Percentiles rank a stretch among this genome's conserved stretches.
Conservation (phyloP, 495 filamentous ascomycete genomes). For the Chaetomium fimeti region DNA sequence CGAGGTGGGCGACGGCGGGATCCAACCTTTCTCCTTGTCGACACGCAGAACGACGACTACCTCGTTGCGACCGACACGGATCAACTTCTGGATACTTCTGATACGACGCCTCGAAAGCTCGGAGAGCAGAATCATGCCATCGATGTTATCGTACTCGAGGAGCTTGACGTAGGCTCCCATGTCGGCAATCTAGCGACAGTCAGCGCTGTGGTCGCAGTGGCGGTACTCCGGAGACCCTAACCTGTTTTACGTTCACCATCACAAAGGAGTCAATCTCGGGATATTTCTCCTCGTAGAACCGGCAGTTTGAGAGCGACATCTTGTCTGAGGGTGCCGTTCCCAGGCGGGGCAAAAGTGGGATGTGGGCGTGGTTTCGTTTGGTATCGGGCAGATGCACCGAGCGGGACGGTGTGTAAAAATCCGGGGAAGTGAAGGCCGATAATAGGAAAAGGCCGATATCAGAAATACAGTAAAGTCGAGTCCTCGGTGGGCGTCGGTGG, state of each 20-base stretch:
- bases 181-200: constrained; percentile 76
- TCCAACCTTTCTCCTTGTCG: constrained; percentile 89
- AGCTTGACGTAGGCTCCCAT: constrained; percentile 99
- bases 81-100: constrained; percentile 96
- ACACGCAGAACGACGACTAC: constrained; percentile 97
- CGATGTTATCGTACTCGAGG: constrained; percentile 98
- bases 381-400: constrained; percentile 12
- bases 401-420: neutral
- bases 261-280: constrained; percentile 99
- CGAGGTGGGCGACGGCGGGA: neutral
- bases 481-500: constrained; percentile 7
- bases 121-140: constrained; percentile 98
- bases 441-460: neutral
- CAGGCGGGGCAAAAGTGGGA: constrained; percentile 28
- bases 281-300: constrained; percentile 89
- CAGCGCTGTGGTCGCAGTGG: constrained; percentile 8
- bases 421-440: too few species aligned
- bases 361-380: constrained; percentile 9
- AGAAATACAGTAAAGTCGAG: neutral
- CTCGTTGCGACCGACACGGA: constrained; percentile 95
- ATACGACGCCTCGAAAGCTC: constrained; percentile 97
- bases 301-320: constrained; percentile 98
- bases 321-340: constrained; percentile 37
- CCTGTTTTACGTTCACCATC: constrained; percentile 98
- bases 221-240: constrained; percentile 40